phyloP scores from a whole-genome alignment of 73 alveolate genomes.

The Diophrys sp. region DNA sequence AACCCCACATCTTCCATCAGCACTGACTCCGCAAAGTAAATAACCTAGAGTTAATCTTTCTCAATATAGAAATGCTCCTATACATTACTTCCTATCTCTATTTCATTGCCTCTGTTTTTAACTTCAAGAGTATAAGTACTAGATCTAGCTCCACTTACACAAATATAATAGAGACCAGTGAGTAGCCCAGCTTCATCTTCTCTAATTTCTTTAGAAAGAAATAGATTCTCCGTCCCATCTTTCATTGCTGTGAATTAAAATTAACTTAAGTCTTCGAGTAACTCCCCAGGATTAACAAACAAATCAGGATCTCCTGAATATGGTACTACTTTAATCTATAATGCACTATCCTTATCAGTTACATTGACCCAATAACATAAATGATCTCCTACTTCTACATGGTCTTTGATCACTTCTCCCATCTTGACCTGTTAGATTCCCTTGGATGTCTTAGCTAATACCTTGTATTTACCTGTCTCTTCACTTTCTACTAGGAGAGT shows the following conservation, averaged over 20 bases:
- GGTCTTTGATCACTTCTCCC: constrained; percentile 5
- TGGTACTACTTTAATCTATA: constrained; percentile 22
- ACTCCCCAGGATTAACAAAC: constrained; percentile 31
- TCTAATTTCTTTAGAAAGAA: constrained; percentile 36
- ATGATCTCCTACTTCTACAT: background rate
- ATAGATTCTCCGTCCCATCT: constrained; percentile 41
- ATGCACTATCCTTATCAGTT: constrained; percentile 13
- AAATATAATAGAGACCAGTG: no score
- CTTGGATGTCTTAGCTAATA: background rate
- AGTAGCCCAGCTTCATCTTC: no score
- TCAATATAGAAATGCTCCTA: no score
- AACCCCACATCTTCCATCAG: no score
- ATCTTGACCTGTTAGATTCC: background rate
- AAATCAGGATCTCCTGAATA: constrained; percentile 61
- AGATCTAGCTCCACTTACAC: no score
- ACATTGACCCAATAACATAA: constrained; percentile 42
- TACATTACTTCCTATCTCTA: no score
- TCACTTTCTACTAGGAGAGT: background rate
- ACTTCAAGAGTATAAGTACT: no score
- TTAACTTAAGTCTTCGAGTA: constrained; percentile 13
- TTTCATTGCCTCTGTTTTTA: no score
- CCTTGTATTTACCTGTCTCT: background rate
- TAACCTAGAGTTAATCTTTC: no score
- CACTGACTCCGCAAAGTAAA: no score
- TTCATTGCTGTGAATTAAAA: constrained; percentile 36